These are phyloP conservation scores for Irpex lacteus DNA, from an alignment of 1,284 basidiomycete species.

Conservation along the genomic window DNA sequence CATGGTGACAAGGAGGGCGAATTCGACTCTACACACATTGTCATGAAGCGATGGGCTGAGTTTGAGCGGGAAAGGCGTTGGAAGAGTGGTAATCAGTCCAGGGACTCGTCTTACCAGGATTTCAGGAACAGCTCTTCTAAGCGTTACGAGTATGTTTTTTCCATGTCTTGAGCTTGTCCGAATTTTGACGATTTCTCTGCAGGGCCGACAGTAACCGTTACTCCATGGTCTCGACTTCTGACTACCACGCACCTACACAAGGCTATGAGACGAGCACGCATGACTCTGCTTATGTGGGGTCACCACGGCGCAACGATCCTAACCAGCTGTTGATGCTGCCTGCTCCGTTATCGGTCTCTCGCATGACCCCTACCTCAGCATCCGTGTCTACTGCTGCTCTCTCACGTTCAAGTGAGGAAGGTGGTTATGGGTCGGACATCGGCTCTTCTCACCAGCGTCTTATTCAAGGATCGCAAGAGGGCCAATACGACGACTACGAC, in stretches of 20 bases:
- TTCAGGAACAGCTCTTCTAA: constrained; percentile 42
- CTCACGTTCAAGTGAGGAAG: constrained; percentile 66
- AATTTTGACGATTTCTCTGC: constrained; percentile 6
- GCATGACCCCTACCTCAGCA: constrained; percentile 50
- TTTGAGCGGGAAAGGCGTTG: constrained; percentile 96
- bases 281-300: constrained; percentile 43
- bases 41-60: constrained; percentile 99
- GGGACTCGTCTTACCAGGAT: constrained; percentile 76
- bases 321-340: constrained; percentile 69
- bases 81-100: constrained; percentile 82
- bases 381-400: constrained; percentile 44
- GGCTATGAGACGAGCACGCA: constrained; percentile 61
- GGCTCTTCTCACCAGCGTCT: constrained; percentile 54
- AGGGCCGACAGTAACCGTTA: constrained; percentile 61
- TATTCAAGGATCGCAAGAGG: constrained; percentile 43
- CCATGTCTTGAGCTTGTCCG: background rate
- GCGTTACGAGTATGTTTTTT: constrained; percentile 45
- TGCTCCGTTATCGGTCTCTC: constrained; percentile 56
- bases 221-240: constrained; percentile 74
- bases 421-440: constrained; percentile 54
- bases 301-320: constrained; percentile 59
- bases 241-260: constrained; percentile 55
- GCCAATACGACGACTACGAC: constrained; percentile 26
- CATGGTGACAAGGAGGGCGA: constrained; percentile 93
- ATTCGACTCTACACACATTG: constrained; percentile 94